Evolutionary conservation across 192 early-diverging fungal genomes (phyloP), one percentile per base, ranked within the genome.

Genomic region (Rhizoclosmatium sp.): DNA sequence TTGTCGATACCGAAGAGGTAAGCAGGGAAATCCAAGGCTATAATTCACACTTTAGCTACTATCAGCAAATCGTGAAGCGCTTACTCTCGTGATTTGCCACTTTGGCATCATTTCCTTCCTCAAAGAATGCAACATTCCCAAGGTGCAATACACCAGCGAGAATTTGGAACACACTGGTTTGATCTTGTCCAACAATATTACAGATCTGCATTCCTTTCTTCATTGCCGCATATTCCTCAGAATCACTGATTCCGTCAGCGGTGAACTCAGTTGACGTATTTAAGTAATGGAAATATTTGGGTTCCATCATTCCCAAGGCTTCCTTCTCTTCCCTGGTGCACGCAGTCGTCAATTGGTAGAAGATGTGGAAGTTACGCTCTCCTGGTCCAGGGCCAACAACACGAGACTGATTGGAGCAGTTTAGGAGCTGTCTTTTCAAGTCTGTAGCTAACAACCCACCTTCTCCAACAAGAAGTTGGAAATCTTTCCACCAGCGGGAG

Each of bases 351-450:
- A 88, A 60, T 59, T 86, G 84, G 59, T 88, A 88, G 84, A 99
- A 99, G 58, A 99, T 94, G 81, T 99, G 98, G 84, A 99, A 99
- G 82, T 98, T 99, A 80, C 98, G 90, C 82, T 99, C 98, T 70
- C 95, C 94, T 2, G 89, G 87, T 71, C 95, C 95, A 78, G 97
- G 97, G 19, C 93, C 93, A 46, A 99, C 97, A 12, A 99, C 96
- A 58, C 98, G 94, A 59, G 92, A 93, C 92, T 95, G 83, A 58
- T 10, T 23, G 56, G 14, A 54, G 2, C n/a, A 81, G 70, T 16
- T 46, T 39, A 40, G 49, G 40, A 58, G 23, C 16, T 47, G 46
- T 31, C 58, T 23, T 40, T n/a, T 4, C 54, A 42, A 68, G 40
- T 67, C 41, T 41, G 49, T 39, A 78, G 44, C 48, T 19, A 58